These are phyloP conservation scores for Picochlorum sp. DNA, from an alignment of 139 green algal genomes.

Conservation along the genomic window DNA sequence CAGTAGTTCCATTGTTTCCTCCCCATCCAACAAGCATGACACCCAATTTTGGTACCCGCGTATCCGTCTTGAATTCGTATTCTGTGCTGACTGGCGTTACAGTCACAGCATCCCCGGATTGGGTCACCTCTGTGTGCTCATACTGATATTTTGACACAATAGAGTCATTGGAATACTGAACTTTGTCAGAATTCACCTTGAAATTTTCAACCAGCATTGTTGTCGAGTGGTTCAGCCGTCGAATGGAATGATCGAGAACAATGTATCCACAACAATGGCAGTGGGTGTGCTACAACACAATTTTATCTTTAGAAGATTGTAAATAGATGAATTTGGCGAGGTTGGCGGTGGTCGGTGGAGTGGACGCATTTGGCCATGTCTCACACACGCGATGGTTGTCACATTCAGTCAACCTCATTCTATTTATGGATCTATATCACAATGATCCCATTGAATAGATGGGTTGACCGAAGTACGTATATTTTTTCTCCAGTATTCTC, in stretches of 20 bases:
- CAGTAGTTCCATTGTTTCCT: conserved; percentile 97
- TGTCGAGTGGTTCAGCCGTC: too few species aligned
- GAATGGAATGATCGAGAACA: background rate
- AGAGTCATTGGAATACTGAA: conserved; percentile 65
- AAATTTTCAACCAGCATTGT: conserved; percentile 76
- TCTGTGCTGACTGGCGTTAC: conserved; percentile 58
- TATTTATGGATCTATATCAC: too few species aligned
- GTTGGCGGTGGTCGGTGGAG: too few species aligned
- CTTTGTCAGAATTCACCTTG: conserved; percentile 71
- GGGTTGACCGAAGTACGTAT: too few species aligned
- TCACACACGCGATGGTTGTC: too few species aligned
- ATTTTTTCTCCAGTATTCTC: too few species aligned
- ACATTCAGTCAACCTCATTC: too few species aligned
- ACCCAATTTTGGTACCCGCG: conserved; percentile 87
- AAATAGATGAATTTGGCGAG: too few species aligned
- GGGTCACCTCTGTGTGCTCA: conserved; percentile 57
- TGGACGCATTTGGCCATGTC: too few species aligned
- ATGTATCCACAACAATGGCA: conserved; percentile 1
- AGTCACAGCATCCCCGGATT: conserved; percentile 58
- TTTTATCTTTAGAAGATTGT: too few species aligned
- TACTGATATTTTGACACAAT: conserved; percentile 88
- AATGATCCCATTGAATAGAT: too few species aligned
- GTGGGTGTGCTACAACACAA: too few species aligned
- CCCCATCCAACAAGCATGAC: conserved; percentile 98
- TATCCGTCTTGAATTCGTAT: conserved; percentile 81